Evolutionary conservation across 768 basidiomycete genomes (phyloP).

Genomic region (Cytidiella melzeri): DNA sequence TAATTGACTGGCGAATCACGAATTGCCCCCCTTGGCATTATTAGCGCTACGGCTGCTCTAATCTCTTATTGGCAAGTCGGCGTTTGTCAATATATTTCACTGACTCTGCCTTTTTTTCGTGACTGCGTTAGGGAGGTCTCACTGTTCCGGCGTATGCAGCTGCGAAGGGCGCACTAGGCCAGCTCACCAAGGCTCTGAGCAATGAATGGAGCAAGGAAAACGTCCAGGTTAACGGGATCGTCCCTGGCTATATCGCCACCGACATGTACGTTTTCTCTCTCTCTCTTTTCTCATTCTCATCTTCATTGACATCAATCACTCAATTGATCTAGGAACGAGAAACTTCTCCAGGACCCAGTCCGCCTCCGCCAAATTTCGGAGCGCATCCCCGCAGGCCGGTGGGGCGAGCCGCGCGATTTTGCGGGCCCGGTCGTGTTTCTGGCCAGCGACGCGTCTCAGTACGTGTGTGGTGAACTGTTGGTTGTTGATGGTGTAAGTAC

Average conservation of each 20-base stretch:
- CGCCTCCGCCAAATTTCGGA: constrained; percentile 64
- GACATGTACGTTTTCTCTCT: constrained; percentile 57
- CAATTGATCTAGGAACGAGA: constrained; percentile 55
- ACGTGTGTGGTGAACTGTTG: constrained; percentile 62
- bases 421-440: constrained; percentile 64
- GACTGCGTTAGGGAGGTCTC: constrained; percentile 51
- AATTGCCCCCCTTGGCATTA: too few species aligned
- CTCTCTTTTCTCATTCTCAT: not conserved
- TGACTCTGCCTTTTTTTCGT: too few species aligned
- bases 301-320: too few species aligned
- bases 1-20: too few species aligned
- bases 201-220: constrained; percentile 92
- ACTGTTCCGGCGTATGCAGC: constrained; percentile 88
- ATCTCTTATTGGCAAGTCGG: too few species aligned
- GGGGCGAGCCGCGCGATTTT: constrained; percentile 63
- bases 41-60: too few species aligned
- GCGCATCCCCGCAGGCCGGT: constrained; percentile 61
- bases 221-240: constrained; percentile 84
- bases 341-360: constrained; percentile 53
- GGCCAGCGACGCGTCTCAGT: constrained; percentile 56
- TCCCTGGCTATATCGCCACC: constrained; percentile 83
- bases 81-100: too few species aligned
- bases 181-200: constrained; percentile 82
- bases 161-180: constrained; percentile 83
- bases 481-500: constrained; percentile 61